Conservation (phyloP, 805 yeast genomes). For the Debaryomyces hansenii region DNA sequence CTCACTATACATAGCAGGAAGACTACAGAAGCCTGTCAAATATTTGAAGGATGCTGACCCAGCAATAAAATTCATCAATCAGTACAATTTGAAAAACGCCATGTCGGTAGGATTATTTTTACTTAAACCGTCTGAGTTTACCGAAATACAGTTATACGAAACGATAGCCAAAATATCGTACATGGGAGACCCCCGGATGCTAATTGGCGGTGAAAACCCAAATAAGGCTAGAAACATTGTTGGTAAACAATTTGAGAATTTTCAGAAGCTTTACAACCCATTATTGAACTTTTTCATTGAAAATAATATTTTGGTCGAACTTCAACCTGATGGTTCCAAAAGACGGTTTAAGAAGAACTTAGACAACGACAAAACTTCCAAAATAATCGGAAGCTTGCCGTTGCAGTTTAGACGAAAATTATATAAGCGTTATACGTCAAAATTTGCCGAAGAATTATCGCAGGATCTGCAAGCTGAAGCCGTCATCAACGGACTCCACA, state of each 20-base stretch:
- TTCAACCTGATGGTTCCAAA: slow-evolving; percentile 10
- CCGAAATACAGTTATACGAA: slow-evolving; percentile 67
- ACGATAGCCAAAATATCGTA: slow-evolving; percentile 81
- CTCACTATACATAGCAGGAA: slow-evolving; percentile 83
- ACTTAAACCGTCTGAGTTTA: slow-evolving; percentile 43
- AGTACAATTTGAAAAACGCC: slow-evolving; percentile 76
- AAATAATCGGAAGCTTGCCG: slow-evolving; percentile 50
- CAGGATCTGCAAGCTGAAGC: neutral
- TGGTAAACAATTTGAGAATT: slow-evolving; percentile 64
- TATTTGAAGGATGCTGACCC: slow-evolving; percentile 60
- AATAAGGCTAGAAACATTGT: slow-evolving; percentile 86
- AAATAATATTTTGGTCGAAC: slow-evolving; percentile 16
- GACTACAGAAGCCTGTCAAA: slow-evolving; percentile 92
- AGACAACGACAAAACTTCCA: slow-evolving; percentile 9
- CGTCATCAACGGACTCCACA: slow-evolving; percentile 17
- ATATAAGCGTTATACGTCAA: slow-evolving; percentile 27
- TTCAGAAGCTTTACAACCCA: slow-evolving; percentile 75
- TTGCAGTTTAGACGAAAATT: slow-evolving; percentile 44
- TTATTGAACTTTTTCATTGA: slow-evolving; percentile 29
- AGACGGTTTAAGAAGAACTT: slow-evolving; percentile 12
- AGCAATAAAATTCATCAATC: slow-evolving; percentile 64
- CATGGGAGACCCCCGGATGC: slow-evolving; percentile 86
- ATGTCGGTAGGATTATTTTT: slow-evolving; percentile 65
- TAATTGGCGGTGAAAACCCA: slow-evolving; percentile 89
- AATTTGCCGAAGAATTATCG: slow-evolving; percentile 20